These are phyloP conservation scores for Fusarium sp. DNA, from an alignment of 2,329 filamentous ascomycete species.

Conservation along the genomic window DNA sequence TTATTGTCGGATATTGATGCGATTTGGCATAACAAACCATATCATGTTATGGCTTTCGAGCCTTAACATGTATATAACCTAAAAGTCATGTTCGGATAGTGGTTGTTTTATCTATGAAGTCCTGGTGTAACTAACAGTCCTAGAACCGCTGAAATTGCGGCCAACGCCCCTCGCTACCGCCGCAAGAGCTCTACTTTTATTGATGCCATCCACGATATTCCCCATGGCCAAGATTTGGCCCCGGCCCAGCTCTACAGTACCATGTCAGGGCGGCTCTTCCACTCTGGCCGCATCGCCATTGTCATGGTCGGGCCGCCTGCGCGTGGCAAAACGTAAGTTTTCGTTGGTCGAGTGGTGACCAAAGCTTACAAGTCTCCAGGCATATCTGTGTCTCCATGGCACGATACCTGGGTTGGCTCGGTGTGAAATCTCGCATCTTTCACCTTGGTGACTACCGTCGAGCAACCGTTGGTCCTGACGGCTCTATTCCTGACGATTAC, in stretches of 20 bases:
- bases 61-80: not conserved
- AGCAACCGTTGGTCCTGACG: conserved; percentile 85
- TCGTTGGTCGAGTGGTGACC: not conserved
- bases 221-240: conserved; percentile 83
- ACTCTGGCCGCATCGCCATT: conserved; percentile 96
- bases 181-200: conserved; percentile 96
- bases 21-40: not conserved
- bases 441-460: conserved; percentile 96
- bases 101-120: not conserved
- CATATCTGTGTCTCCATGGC: conserved; percentile 97
- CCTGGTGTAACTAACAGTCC: conserved; percentile 30
- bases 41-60: not conserved
- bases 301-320: conserved; percentile 96
- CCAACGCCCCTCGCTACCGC: conserved; percentile 88
- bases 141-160: conserved; percentile 91
- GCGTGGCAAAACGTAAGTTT: conserved; percentile 87
- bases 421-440: conserved; percentile 97
- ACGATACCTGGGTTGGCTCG: conserved; percentile 94
- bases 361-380: conserved; percentile 54
- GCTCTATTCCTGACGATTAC: conserved; percentile 93
- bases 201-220: conserved; percentile 94
- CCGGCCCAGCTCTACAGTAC: conserved; percentile 98
- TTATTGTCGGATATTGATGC: not conserved
- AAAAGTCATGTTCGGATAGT: not conserved
- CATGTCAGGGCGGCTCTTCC: conserved; percentile 95